Conservation (phyloP, 768 basidiomycete species). For the Hemileccinum impolitum region DNA sequence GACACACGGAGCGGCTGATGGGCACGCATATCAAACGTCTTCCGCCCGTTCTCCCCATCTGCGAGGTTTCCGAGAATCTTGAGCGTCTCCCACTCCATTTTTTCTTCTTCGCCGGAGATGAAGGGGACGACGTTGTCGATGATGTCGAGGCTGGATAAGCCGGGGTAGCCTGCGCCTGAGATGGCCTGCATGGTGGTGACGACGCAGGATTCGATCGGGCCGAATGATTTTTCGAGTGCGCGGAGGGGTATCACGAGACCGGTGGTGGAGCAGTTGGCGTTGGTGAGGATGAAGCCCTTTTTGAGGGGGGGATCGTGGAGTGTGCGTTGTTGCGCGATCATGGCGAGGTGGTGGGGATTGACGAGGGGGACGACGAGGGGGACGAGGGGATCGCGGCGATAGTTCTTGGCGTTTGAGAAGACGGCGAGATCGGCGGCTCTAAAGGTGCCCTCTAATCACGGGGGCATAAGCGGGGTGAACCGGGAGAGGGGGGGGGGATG, state of each 20-base stretch:
- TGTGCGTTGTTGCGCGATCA: slow-evolving; percentile 78
- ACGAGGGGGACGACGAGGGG: slow-evolving; percentile 97
- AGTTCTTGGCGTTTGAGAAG: slow-evolving; percentile 98
- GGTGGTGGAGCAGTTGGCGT: slow-evolving; percentile 98
- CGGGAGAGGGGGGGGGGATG: background rate
- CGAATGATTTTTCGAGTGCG: slow-evolving; percentile 87
- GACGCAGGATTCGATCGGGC: slow-evolving; percentile 87
- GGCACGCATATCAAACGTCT: slow-evolving; percentile 82
- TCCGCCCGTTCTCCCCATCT: slow-evolving; percentile 49
- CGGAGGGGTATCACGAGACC: slow-evolving; percentile 88
- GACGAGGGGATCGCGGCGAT: slow-evolving; percentile 85
- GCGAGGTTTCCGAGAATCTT: slow-evolving; percentile 91
- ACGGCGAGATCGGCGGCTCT: slow-evolving; percentile 84
- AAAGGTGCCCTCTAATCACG: slow-evolving; percentile 71
- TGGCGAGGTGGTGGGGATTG: slow-evolving; percentile 80
- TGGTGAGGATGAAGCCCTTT: slow-evolving; percentile 94
- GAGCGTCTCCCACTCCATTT: slow-evolving; percentile 97
- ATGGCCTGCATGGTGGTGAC: slow-evolving; percentile 98
- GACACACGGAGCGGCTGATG: slow-evolving; percentile 81
- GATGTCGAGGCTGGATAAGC: slow-evolving; percentile 85
- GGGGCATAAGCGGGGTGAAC: background rate
- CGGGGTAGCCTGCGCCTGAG: slow-evolving; percentile 97
- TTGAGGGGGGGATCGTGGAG: slow-evolving; percentile 63
- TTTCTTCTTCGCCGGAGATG: slow-evolving; percentile 93
- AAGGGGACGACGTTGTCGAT: slow-evolving; percentile 95